Conservation (phyloP, 208 protist genomes). For the Polymyxa betae region DNA sequence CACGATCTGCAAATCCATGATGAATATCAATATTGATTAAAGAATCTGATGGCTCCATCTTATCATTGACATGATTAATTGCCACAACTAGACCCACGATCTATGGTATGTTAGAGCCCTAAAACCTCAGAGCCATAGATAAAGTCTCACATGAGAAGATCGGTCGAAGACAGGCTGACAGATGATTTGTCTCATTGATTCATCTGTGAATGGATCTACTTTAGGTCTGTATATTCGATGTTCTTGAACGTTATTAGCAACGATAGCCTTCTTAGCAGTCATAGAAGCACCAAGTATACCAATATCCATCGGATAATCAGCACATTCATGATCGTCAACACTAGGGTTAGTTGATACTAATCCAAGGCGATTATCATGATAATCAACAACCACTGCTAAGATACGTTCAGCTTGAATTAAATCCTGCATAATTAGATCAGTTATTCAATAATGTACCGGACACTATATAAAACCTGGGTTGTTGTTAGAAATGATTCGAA, state of each 20-base stretch:
- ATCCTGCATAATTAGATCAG: neutral
- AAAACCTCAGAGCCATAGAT: neutral
- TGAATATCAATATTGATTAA: neutral
- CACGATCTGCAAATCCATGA: neutral
- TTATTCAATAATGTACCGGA: neutral
- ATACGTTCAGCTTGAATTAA: slow-evolving; percentile 3
- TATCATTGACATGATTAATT: slow-evolving; percentile 54
- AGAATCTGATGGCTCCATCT: neutral
- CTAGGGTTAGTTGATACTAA: neutral
- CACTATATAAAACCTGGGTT: neutral
- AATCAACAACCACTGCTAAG: neutral
- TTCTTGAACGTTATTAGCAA: slow-evolving; percentile 23
- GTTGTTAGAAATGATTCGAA: neutral
- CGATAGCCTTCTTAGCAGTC: neutral
- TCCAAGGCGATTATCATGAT: neutral
- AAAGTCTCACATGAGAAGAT: neutral
- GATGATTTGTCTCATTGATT: neutral
- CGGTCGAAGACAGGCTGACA: slow-evolving; percentile 28
- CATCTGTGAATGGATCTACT: slow-evolving; percentile 17
- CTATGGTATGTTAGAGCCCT: neutral
- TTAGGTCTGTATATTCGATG: slow-evolving; percentile 24
- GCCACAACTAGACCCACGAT: neutral
- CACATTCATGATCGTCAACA: neutral
- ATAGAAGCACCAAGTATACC: neutral
- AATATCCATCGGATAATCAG: neutral